Evolutionary conservation across 2,329 filamentous ascomycete species (phyloP), one percentile per base, ranked within the genome.

Genomic region (Monascus ruber): DNA sequence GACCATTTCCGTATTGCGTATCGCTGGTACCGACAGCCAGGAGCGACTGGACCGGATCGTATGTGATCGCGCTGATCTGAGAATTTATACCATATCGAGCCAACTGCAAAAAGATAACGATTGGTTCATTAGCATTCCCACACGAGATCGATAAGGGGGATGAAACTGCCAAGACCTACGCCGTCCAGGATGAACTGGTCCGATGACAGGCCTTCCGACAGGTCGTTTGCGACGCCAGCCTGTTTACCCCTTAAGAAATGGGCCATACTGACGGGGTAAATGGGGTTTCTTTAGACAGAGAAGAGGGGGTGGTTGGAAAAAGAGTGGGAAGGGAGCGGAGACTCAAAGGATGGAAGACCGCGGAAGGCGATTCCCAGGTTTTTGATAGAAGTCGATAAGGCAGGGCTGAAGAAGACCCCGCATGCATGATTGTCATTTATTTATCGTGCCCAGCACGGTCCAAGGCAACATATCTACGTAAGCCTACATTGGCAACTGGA

Each of bases 11-110:
- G 56, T 85, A 94, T 54, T 83, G 80, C 48, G 83, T 86, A 63
- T 93, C 83, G 58, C 79, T 84, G 33, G 91, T 98, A 43, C 87
- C 91, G 46, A 96, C 77, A 33, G 91, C 91, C 37, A 98, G 73
- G 41, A 98, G 78, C 26, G 88, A 94, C 59, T 98, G 91, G 8
- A 95, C 74, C 1, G 91, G 88, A 49, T 96, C 88, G 67, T 94
- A 96, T 44, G 87, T 83, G 47, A 96, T 68, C 47, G 83, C 83
- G 52, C 85, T 86, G 52, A 74, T 71, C 50, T 75, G 75, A 17
- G 81, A 86, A 58, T 83, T 85, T 62, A 95, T 81, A 44, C 88
- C 86, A 60, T 83, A 89, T 47, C 85, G 78, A 37, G 76, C 76
- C 52, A 86, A 68, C 70, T 74, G 48, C 31, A 38, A 33, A 36